Percentiles rank a stretch among this genome's conserved stretches.
Conservation (phyloP, 306 rosid species). For the Crotalaria pallida region DNA sequence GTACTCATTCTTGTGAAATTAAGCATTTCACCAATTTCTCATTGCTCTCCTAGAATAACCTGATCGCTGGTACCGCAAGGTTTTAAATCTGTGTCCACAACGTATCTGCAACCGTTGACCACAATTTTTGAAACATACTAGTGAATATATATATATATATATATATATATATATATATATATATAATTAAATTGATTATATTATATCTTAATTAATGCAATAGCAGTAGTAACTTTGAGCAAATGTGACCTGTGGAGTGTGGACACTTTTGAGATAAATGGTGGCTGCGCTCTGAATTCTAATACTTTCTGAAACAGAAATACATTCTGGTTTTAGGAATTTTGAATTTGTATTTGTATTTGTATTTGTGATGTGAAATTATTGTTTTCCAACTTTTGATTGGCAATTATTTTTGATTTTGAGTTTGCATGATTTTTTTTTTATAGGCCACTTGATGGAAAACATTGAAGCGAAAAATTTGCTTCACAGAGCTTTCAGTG, state of each 20-base stretch:
- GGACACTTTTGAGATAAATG: not conserved
- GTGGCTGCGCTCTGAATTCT: not conserved
- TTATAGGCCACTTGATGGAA: constrained; percentile 91
- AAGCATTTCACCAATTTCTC: too few relatives aligned
- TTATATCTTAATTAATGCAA: not conserved
- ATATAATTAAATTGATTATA: too few relatives aligned
- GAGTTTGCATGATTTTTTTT: constrained; percentile 21
- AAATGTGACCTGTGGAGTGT: constrained; percentile 4
- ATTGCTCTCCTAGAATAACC: too few relatives aligned
- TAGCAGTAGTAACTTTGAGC: not conserved
- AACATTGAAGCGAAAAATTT: constrained; percentile 79
- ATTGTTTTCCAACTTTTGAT: not conserved
- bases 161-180: too few relatives aligned
- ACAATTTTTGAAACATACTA: not conserved
- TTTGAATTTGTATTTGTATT: constrained; percentile 2
- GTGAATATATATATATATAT: too few relatives aligned
- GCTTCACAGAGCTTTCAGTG: constrained; percentile 97
- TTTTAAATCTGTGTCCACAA: too few relatives aligned
- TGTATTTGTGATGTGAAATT: not conserved
- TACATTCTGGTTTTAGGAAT: not conserved
- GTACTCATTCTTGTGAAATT: too few relatives aligned
- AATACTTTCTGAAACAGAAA: not conserved
- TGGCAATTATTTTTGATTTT: constrained; percentile 6
- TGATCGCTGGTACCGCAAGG: too few relatives aligned
- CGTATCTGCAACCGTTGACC: too few relatives aligned